Evolutionary conservation across 257 asterid genomes (phyloP).

Genomic region (Fraxinus pennsylvanica): DNA sequence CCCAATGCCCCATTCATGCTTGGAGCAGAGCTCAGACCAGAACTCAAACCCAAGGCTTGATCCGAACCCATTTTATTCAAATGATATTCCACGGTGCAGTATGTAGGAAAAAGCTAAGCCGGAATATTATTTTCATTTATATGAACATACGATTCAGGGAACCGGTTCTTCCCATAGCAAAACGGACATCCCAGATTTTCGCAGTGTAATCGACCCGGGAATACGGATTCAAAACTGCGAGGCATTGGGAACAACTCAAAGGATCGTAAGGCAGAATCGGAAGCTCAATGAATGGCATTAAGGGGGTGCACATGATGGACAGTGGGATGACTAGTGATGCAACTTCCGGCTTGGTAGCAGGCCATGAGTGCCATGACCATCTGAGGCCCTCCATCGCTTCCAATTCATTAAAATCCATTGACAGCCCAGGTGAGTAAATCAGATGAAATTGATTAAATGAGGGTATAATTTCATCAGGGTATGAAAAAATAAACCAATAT

Average conservation of each 20-base stretch:
- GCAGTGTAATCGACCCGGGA: slow-evolving; percentile 77
- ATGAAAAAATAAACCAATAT: neutral
- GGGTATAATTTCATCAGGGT: slow-evolving; percentile 26
- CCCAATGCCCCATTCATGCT: slow-evolving; percentile 39
- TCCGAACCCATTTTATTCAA: slow-evolving; percentile 45
- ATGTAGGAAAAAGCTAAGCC: slow-evolving; percentile 94
- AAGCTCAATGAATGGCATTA: slow-evolving; percentile 67
- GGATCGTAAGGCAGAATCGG: slow-evolving; percentile 86
- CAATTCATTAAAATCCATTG: slow-evolving; percentile 88
- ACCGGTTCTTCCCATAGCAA: slow-evolving; percentile 65
- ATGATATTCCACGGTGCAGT: slow-evolving; percentile 87
- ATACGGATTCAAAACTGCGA: slow-evolving; percentile 81
- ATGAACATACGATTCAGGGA: slow-evolving; percentile 63
- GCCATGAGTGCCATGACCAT: slow-evolving; percentile 99
- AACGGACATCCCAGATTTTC: slow-evolving; percentile 81
- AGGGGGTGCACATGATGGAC: slow-evolving; percentile 79
- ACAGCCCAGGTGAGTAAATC: neutral
- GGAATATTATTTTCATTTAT: slow-evolving; percentile 78
- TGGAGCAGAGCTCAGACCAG: neutral
- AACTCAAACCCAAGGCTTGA: slow-evolving; percentile 20
- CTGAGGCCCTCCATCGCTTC: slow-evolving; percentile 96
- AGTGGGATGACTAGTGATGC: slow-evolving; percentile 70
- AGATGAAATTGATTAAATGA: neutral
- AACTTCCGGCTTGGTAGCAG: slow-evolving; percentile 65
- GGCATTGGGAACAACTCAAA: slow-evolving; percentile 61